A percentile compares a stretch with the other conserved stretches of the same genome.
These are phyloP conservation scores for Osmozyma mogii DNA, from an alignment of 805 yeast genomes.

Conservation along the genomic window DNA sequence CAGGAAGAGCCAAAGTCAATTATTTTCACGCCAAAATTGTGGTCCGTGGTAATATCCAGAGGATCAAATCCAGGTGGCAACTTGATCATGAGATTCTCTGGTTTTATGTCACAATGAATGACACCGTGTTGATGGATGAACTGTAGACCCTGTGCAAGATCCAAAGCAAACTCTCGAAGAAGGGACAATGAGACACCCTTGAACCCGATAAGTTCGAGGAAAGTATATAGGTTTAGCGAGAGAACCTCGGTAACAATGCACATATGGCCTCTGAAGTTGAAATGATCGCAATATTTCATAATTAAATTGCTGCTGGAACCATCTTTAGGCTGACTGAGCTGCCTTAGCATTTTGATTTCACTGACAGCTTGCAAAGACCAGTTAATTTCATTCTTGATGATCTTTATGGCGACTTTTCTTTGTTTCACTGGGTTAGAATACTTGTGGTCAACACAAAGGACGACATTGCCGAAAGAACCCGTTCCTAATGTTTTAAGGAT, in stretches of 20 bases:
- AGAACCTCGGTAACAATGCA: slow-evolving; percentile 73
- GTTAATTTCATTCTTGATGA: slow-evolving; percentile 64
- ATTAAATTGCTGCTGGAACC: slow-evolving; percentile 21
- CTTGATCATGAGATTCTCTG: slow-evolving; percentile 67
- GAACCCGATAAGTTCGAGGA: slow-evolving; percentile 42
- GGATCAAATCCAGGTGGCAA: slow-evolving; percentile 17
- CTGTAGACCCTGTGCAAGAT: slow-evolving; percentile 52
- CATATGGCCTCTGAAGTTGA: slow-evolving; percentile 73
- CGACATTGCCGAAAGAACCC: slow-evolving; percentile 80
- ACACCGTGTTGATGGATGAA: slow-evolving; percentile 49
- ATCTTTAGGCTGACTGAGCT: slow-evolving; percentile 22
- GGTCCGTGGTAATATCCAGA: slow-evolving; percentile 19
- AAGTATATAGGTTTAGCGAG: slow-evolving; percentile 58
- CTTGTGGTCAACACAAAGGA: slow-evolving; percentile 62
- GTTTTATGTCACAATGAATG: slow-evolving; percentile 82
- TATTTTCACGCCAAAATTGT: slow-evolving; percentile 47
- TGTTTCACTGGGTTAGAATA: slow-evolving; percentile 7
- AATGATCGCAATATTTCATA: slow-evolving; percentile 58
- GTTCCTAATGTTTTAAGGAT: slow-evolving; percentile 54
- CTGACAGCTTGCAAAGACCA: slow-evolving; percentile 73
- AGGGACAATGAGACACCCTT: slow-evolving; percentile 39
- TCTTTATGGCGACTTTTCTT: slow-evolving; percentile 63
- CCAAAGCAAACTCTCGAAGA: slow-evolving; percentile 40
- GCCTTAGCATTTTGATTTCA: slow-evolving; percentile 62
- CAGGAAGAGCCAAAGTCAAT: slow-evolving; percentile 79